Evolutionary conservation across 75 land plant species (phyloP).

Genomic region (Larix kaempferi): DNA sequence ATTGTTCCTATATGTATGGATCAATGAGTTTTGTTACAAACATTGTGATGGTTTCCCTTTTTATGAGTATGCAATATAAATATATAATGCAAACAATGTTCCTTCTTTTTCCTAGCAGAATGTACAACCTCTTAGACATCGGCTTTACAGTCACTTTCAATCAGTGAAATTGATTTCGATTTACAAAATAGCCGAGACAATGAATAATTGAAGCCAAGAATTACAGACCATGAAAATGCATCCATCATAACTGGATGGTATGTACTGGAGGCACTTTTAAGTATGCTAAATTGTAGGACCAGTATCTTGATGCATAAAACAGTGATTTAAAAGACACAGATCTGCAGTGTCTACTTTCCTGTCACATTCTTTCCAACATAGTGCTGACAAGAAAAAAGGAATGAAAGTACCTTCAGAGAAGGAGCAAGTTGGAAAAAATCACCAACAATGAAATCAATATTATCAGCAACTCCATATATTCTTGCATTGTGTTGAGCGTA

Average conservation of each 20-base stretch:
- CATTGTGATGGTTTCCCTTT: too few relatives aligned
- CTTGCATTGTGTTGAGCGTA: slow-evolving; percentile 82
- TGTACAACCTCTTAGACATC: too few relatives aligned
- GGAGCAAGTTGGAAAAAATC: slow-evolving; percentile 77
- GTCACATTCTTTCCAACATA: background rate
- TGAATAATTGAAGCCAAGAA: background rate
- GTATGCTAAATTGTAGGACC: background rate
- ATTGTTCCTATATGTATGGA: too few relatives aligned
- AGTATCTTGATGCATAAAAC: too few relatives aligned
- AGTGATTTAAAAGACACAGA: background rate
- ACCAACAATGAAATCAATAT: slow-evolving; percentile 80
- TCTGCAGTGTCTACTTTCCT: background rate
- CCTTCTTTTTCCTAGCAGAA: too few relatives aligned
- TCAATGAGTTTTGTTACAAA: too few relatives aligned
- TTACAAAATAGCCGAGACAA: background rate
- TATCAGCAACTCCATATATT: slow-evolving; percentile 77
- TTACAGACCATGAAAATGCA: background rate
- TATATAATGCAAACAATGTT: too few relatives aligned
- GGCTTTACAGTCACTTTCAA: too few relatives aligned
- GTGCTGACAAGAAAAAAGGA: background rate
- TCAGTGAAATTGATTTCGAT: background rate
- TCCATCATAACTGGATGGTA: too few relatives aligned
- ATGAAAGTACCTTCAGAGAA: slow-evolving; percentile 60
- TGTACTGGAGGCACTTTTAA: background rate
- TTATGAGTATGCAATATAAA: too few relatives aligned